These are phyloP conservation scores for Fusarium sp. DNA, from an alignment of 2,329 filamentous ascomycete species.

Conservation along the genomic window DNA sequence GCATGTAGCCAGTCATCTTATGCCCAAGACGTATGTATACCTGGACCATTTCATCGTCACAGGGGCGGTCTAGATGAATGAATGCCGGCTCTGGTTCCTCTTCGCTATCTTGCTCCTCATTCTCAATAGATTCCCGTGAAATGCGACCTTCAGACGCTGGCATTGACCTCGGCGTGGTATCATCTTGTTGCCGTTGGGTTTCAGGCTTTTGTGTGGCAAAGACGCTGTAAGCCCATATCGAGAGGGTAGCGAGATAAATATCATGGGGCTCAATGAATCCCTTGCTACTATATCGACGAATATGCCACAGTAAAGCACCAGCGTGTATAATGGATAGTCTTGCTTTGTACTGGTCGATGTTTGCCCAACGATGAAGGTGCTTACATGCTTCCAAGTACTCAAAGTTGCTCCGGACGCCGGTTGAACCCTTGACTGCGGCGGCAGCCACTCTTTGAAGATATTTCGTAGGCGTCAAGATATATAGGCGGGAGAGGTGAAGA, in stretches of 20 bases:
- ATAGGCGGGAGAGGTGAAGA: slow-evolving; percentile 36
- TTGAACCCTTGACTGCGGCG: not conserved
- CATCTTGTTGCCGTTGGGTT: not conserved
- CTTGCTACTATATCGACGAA: slow-evolving; percentile 35
- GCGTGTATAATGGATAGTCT: slow-evolving; percentile 35
- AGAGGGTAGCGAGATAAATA: slow-evolving; percentile 32
- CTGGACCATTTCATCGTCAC: slow-evolving; percentile 41
- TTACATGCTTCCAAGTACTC: slow-evolving; percentile 23
- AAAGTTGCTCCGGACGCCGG: not conserved
- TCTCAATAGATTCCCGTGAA: not conserved
- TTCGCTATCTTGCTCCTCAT: not conserved
- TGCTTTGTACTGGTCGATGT: slow-evolving; percentile 40
- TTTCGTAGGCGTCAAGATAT: slow-evolving; percentile 30
- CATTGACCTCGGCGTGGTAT: not conserved
- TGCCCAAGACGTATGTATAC: slow-evolving; percentile 34
- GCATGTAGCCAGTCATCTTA: slow-evolving; percentile 32
- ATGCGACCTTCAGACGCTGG: not conserved
- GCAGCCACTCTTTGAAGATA: slow-evolving; percentile 29
- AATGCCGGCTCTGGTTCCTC: slow-evolving; percentile 31
- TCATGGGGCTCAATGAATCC: slow-evolving; percentile 35
- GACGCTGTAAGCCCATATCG: slow-evolving; percentile 32
- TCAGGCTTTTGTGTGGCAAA: slow-evolving; percentile 1
- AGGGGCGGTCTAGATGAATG: slow-evolving; percentile 36
- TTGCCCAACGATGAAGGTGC: slow-evolving; percentile 31
- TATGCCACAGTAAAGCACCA: slow-evolving; percentile 37